Evolutionary conservation across 2,329 filamentous ascomycete genomes (phyloP).

Genomic region (Escovopsis weberi): DNA sequence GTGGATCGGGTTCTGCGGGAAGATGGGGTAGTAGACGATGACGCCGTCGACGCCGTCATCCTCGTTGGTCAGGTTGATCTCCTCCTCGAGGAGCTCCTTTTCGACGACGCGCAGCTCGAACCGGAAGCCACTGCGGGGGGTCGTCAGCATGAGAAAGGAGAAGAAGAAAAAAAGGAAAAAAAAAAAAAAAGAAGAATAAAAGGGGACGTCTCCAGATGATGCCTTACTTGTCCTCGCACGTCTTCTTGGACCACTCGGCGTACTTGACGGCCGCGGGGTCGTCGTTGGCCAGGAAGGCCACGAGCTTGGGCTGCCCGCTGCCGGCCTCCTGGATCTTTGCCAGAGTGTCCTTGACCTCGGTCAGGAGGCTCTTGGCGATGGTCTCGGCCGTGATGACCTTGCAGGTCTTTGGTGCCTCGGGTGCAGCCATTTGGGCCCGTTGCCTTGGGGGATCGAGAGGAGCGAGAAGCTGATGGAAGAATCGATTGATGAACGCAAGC

Average conservation of each 20-base stretch:
- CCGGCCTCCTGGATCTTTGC: slow-evolving; percentile 48
- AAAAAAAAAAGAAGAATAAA: too few relatives aligned
- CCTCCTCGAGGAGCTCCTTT: slow-evolving; percentile 81
- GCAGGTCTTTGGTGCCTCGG: slow-evolving; percentile 52
- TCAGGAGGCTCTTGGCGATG: slow-evolving; percentile 68
- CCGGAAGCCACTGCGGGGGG: slow-evolving; percentile 55
- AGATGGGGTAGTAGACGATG: slow-evolving; percentile 98
- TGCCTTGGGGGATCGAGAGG: not conserved
- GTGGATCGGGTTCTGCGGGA: slow-evolving; percentile 61
- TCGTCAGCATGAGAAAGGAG: not conserved
- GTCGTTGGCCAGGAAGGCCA: slow-evolving; percentile 82
- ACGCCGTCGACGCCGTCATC: slow-evolving; percentile 70
- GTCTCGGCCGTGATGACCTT: slow-evolving; percentile 84
- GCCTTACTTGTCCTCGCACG: slow-evolving; percentile 83
- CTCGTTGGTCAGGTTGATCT: slow-evolving; percentile 70
- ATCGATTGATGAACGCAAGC: too few relatives aligned
- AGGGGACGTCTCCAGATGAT: slow-evolving; percentile 3
- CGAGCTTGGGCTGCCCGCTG: slow-evolving; percentile 53
- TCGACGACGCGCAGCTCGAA: slow-evolving; percentile 75
- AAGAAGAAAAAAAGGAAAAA: not conserved
- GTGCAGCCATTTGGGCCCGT: slow-evolving; percentile 13
- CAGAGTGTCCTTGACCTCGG: slow-evolving; percentile 64
- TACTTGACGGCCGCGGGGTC: slow-evolving; percentile 89
- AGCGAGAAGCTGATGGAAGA: too few relatives aligned
- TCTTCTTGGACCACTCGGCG: slow-evolving; percentile 94